phyloP scores from a whole-genome alignment of 306 rosid genomes.

The Comarum palustre region DNA sequence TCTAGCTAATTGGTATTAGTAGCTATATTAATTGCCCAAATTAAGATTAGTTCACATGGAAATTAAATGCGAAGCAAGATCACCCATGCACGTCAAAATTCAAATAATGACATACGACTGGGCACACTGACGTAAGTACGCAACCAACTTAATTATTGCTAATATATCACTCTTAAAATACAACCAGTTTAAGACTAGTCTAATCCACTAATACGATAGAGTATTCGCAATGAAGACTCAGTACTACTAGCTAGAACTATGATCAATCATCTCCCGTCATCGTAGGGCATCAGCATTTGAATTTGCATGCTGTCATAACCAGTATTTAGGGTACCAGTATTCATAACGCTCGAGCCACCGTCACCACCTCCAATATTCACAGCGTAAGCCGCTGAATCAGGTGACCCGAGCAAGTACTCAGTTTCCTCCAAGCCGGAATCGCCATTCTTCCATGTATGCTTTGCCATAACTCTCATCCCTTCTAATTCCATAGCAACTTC shows the following conservation, averaged over 20 bases:
- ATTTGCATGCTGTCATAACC: not conserved
- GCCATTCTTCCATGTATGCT: not conserved
- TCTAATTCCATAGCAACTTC: conserved; percentile 19
- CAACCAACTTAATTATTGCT: too few relatives aligned
- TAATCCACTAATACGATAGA: too few relatives aligned
- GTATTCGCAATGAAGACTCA: not conserved
- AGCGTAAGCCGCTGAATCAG: not conserved
- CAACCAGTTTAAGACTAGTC: too few relatives aligned
- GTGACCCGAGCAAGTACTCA: not conserved
- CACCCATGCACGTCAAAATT: too few relatives aligned
- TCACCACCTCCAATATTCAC: not conserved
- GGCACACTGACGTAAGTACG: too few relatives aligned
- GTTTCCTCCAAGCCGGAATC: not conserved
- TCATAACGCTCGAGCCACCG: too few relatives aligned
- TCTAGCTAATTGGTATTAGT: too few relatives aligned
- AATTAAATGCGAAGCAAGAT: too few relatives aligned
- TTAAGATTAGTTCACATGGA: too few relatives aligned
- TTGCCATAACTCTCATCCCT: not conserved
- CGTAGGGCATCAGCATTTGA: not conserved
- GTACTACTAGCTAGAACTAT: not conserved
- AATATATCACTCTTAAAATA: too few relatives aligned
- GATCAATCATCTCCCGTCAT: not conserved
- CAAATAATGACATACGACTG: too few relatives aligned
- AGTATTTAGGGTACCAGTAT: not conserved
- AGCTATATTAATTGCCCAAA: too few relatives aligned